phyloP scores from a whole-genome alignment of 192 early-diverging fungal genomes.

The Entomortierella chlamydospora region DNA sequence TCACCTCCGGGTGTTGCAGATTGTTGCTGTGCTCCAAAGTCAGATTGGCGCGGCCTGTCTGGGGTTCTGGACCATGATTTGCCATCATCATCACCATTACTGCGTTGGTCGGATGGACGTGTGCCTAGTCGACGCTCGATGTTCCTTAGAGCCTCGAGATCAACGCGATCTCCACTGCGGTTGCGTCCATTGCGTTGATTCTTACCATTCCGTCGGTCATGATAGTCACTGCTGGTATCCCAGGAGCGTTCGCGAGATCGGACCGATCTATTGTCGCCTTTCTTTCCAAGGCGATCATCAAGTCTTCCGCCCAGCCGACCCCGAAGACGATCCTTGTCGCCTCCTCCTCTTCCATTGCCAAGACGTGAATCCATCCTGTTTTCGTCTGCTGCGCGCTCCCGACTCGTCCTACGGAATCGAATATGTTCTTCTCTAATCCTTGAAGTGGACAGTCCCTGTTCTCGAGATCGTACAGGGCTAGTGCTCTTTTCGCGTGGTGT shows the following conservation, averaged over 20 bases:
- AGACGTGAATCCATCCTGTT: slow-evolving; percentile 34
- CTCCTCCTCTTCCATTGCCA: slow-evolving; percentile 3
- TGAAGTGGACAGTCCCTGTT: slow-evolving; percentile 3
- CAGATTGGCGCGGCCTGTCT: slow-evolving; percentile 7
- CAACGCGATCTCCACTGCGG: neutral
- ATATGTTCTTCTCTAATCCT: slow-evolving; percentile 15
- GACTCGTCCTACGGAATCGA: slow-evolving; percentile 34
- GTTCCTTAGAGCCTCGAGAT: slow-evolving; percentile 13
- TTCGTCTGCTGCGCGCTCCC: slow-evolving; percentile 26
- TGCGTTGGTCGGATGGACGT: neutral
- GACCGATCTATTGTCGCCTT: neutral
- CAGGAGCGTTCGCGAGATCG: slow-evolving; percentile 31
- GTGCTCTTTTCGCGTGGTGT: slow-evolving; percentile 24
- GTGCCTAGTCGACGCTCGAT: slow-evolving; percentile 27
- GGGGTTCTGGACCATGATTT: slow-evolving; percentile 16
- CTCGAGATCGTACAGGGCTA: slow-evolving; percentile 33
- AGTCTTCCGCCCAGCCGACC: slow-evolving; percentile 35
- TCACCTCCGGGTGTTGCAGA: slow-evolving; percentile 2
- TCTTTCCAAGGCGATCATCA: slow-evolving; percentile 25
- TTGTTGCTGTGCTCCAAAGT: slow-evolving; percentile 4
- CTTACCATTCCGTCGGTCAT: slow-evolving; percentile 17
- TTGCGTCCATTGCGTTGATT: neutral
- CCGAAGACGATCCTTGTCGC: slow-evolving; percentile 5
- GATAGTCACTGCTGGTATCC: slow-evolving; percentile 28
- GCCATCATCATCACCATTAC: neutral